Evolutionary conservation across 2,329 filamentous ascomycete genomes (phyloP).

Genomic region (Cryphonectria nitschkei): DNA sequence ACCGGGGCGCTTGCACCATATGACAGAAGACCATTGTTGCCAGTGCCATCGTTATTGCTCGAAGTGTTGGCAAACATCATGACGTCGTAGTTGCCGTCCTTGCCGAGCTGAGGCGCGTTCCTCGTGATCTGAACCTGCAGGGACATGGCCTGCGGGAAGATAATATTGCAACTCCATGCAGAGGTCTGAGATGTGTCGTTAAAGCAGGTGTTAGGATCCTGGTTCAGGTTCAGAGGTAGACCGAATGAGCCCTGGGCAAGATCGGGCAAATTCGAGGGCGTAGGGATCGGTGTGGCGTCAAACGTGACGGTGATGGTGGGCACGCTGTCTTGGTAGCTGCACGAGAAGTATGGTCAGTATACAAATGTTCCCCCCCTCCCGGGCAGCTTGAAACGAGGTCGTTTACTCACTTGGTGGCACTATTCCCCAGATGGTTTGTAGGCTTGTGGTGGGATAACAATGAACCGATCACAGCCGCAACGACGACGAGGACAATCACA

Average conservation of each 20-base stretch:
- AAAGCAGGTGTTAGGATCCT: constrained; percentile 60
- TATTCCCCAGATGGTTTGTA: constrained; percentile 27
- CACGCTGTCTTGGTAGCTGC: constrained; percentile 29
- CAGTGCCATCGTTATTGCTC: constrained; percentile 37
- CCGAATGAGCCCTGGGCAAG: constrained; percentile 59
- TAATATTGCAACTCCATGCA: constrained; percentile 67
- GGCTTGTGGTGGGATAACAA: constrained; percentile 43
- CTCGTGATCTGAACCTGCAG: constrained; percentile 45
- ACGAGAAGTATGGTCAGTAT: constrained; percentile 28
- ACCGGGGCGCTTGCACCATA: constrained; percentile 60
- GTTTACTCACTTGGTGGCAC: constrained; percentile 34
- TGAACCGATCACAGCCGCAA: constrained; percentile 61
- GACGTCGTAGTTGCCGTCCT: constrained; percentile 44
- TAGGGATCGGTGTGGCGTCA: constrained; percentile 56
- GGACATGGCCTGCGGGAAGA: constrained; percentile 46
- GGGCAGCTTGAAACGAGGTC: not conserved
- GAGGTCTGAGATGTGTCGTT: constrained; percentile 55
- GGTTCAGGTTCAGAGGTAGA: constrained; percentile 56
- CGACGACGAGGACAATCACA: constrained; percentile 56
- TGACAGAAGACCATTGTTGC: constrained; percentile 38
- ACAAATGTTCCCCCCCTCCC: not conserved
- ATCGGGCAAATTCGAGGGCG: constrained; percentile 54
- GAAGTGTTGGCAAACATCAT: constrained; percentile 45
- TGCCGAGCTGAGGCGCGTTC: constrained; percentile 34
- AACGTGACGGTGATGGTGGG: constrained; percentile 43